Base-by-base conservation (phyloP, 164 flowering plant genomes). In the Chimonanthus salicifolius region DNA sequence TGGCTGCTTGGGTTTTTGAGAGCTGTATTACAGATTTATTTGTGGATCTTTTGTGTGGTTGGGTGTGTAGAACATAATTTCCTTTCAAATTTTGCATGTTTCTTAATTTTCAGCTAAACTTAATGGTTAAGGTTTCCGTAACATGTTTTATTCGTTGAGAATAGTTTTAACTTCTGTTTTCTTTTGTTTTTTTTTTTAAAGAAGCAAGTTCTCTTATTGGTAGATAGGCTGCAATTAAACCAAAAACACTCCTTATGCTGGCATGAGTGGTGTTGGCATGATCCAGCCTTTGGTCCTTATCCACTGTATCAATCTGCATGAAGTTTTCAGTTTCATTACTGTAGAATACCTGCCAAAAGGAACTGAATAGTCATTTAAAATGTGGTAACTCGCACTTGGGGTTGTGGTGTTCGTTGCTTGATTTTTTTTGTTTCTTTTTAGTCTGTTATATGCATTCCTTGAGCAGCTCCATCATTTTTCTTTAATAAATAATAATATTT, bases 321-420 rank as follows among this genome's bases (percentile, higher is more conserved):
- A 66, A 45, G 65, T 11, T 51, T 72, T 72, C 18, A 18, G 58
- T 71, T 78, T 63, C 49, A 45, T 75, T 16, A 69, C 67, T 58
- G 72, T 58, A 54, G 68, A 44, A 64, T 68, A 58, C 66, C 62
- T 67, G 16, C 66, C 58, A 67, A 58, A 76, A 54, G 58, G 47
- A 13, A 66, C 21, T 58, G 21, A 49, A 54, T 10, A 71, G 67
- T 65, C 67, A 71, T 62, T 67, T 46, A 48, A 67, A 9, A 21
- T 3, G 48, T 9, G 44, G 68, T 67, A 67, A 21, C 13, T 44
- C 21, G 13, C 6, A 58, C 62, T 58, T 10, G 10, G 16, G 4
- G 62, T 6, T 58, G 16, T 58, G 4, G 62, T 8, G 4, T 8
- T 58, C 62, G 2, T 58, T 3, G 62, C 11, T 58, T 13, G 16